phyloP scores from a whole-genome alignment of 1,284 basidiomycete genomes.

The Puccinia polysora region DNA sequence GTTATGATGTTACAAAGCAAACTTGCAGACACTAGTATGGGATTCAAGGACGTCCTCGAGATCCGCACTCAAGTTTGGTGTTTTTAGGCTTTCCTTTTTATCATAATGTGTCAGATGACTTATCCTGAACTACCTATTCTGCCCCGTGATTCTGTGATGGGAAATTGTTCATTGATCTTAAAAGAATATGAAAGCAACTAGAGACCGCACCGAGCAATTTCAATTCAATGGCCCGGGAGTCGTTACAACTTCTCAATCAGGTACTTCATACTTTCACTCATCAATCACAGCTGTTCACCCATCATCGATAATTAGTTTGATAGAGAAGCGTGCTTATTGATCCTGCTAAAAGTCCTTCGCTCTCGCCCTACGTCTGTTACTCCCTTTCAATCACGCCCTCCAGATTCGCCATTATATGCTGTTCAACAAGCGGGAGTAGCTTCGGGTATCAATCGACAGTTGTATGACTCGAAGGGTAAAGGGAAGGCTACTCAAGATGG shows the following conservation, averaged over 20 bases:
- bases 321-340: conserved; percentile 15
- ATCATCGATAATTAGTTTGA: conserved; percentile 62
- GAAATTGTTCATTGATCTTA: neutral
- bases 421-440: conserved; percentile 44
- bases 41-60: conserved; percentile 97
- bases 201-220: conserved; percentile 94
- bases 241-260: conserved; percentile 66
- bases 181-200: conserved; percentile 99
- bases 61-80: conserved; percentile 79
- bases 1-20: conserved; percentile 95
- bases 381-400: conserved; percentile 28
- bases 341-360: conserved; percentile 50
- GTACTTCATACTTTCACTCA: too few relatives aligned
- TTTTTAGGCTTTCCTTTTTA: neutral
- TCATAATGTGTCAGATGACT: neutral
- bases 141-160: neutral
- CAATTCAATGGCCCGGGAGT: conserved; percentile 78
- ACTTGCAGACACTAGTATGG: conserved; percentile 89
- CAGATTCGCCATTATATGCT: conserved; percentile 55
- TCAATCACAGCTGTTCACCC: too few relatives aligned
- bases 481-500: conserved; percentile 62
- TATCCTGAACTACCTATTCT: neutral
- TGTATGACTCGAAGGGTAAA: conserved; percentile 63
- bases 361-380: conserved; percentile 47
- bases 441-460: conserved; percentile 31